Base-by-base conservation (phyloP, 345 rosid genomes). In the Citrus glauca region DNA sequence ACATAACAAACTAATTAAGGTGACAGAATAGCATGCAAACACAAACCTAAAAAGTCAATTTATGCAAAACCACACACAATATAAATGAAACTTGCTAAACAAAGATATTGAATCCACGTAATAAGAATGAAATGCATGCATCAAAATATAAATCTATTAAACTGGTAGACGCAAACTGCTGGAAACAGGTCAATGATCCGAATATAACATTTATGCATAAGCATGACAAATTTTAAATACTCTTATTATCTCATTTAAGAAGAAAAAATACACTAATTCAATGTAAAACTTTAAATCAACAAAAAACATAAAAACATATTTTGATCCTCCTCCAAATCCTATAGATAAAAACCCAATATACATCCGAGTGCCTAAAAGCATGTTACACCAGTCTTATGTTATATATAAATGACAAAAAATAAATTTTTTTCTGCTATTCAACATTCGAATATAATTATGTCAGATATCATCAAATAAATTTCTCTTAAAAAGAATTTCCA, bases 141-240 rank as follows among this genome's bases (percentile, higher is more conserved):
- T 20, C 59, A 64, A 60, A 40, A 42, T 27, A 69, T 55, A 77
- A 68, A 40, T 32, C 33, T 65, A 2, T 5, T 14, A 55, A 19
- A 66, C 53, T 24, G 45, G 53, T 33, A 24, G 22, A 27, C 2
- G 5, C 25, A 32, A 56, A 76, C 25, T n/a, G 50, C 24, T 24
- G n/a, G 56, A 55, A 67, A 53, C 10, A 56, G 40, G 57, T 27
- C 38, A 67, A n/a, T 37, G 24, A 30, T 35, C 72, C 50, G 19
- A 35, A 25, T 10, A 76, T n/a, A 20, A 9, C 5, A 45, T 45
- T 16, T 11, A 35, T 25, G 55, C 35, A 53, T 37, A 33, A 6
- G 4, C n/a, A 35, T 14, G 33, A n/a, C 65, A 69, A 75, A 63
- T 62, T 38, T 73, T 24, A 77, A 50, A 56, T 73, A 77, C 48